A percentile compares a stretch with the other conserved stretches of the same genome.
Evolutionary conservation across 2,329 filamentous ascomycete genomes (phyloP).

Genomic region (Aspergillus hiratsukae): DNA sequence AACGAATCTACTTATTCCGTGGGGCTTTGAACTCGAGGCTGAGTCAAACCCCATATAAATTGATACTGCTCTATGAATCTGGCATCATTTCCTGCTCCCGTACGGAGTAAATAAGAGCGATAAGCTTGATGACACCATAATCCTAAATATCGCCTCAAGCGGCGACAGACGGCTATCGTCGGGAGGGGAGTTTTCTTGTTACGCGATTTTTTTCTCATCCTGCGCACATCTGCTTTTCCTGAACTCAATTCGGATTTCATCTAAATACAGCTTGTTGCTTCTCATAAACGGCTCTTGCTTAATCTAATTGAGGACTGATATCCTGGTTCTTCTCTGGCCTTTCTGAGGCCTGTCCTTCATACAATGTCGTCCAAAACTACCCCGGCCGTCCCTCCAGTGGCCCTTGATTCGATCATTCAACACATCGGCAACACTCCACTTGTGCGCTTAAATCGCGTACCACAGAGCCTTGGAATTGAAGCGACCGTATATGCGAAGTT

Average conservation of each 20-base stretch:
- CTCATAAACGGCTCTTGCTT: neutral
- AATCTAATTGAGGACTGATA: neutral
- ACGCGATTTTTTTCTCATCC: neutral
- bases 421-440: slow-evolving; percentile 96
- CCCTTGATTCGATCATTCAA: slow-evolving; percentile 68
- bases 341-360: neutral
- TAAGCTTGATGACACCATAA: neutral
- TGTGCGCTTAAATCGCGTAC: slow-evolving; percentile 87
- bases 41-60: neutral
- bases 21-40: neutral
- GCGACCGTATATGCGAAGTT: slow-evolving; percentile 87
- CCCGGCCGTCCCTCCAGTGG: slow-evolving; percentile 51
- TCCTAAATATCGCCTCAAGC: neutral
- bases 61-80: neutral
- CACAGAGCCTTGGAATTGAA: slow-evolving; percentile 83
- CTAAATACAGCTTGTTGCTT: neutral
- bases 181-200: neutral
- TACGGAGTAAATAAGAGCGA: neutral
- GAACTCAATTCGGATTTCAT: neutral
- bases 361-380: slow-evolving; percentile 47
- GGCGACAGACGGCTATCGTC: neutral
- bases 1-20: neutral
- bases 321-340: neutral
- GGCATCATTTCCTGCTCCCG: neutral
- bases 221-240: neutral